phyloP scores from a whole-genome alignment of 106 monocot species.

The Iris macrosiphon region DNA sequence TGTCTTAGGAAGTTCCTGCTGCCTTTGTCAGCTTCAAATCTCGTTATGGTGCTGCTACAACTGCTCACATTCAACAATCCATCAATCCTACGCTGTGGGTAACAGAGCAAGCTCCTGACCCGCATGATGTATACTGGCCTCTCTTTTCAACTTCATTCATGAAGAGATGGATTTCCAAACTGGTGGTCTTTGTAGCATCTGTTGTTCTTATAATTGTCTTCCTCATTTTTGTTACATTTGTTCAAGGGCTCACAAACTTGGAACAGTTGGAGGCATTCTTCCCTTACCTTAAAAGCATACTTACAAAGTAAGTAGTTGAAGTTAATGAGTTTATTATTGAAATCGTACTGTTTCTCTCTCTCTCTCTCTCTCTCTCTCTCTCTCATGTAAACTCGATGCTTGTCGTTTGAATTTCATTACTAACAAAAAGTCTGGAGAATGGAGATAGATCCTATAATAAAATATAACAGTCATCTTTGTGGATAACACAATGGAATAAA shows the following conservation, averaged over 20 bases:
- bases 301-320: slow-evolving; percentile 56
- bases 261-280: slow-evolving; percentile 61
- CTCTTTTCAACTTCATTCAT: slow-evolving; percentile 82
- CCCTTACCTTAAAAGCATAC: slow-evolving; percentile 65
- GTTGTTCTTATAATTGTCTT: slow-evolving; percentile 65
- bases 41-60: slow-evolving; percentile 66
- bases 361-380: too few species aligned
- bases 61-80: slow-evolving; percentile 59
- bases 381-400: neutral
- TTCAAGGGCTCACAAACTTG: slow-evolving; percentile 89
- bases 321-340: neutral
- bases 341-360: slow-evolving; percentile 1
- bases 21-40: slow-evolving; percentile 97
- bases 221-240: slow-evolving; percentile 75
- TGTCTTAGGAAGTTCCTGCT: slow-evolving; percentile 74
- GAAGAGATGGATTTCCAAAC: slow-evolving; percentile 79
- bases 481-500: too few species aligned
- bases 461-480: too few species aligned
- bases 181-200: slow-evolving; percentile 67
- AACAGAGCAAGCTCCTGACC: slow-evolving; percentile 90
- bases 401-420: neutral
- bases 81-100: slow-evolving; percentile 79
- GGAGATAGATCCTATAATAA: too few species aligned
- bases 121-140: slow-evolving; percentile 95
- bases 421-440: too few species aligned